Evolutionary conservation across 768 basidiomycete genomes (phyloP), one percentile per base, ranked within the genome.

Genomic region (Mycena metata): DNA sequence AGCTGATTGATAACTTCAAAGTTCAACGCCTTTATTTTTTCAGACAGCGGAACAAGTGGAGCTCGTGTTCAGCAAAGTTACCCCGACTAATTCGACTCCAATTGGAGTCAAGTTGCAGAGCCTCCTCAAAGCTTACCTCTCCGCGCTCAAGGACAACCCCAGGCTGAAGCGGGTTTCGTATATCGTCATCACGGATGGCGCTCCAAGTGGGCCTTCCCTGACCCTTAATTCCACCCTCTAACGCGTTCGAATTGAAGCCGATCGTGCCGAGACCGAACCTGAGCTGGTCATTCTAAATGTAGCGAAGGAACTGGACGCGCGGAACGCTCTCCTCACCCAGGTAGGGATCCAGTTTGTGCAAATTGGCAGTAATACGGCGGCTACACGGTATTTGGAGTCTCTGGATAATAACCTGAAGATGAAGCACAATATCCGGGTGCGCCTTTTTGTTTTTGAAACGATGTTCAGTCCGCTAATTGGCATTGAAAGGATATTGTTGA

Each of bases 311-410:
- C 79, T 91, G 5, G 89, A 90, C 61, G 75, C 75, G 3, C 79
- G 78, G 0, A 70, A 83, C 30, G 84, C 80, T 66, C 85, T 85
- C 0, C 76, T 86, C 7, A 78, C 79, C 15, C 89, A 90, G 80
- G 80, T 90, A 12, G 87, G 89, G 0, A 83, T 90, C 42, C 89
- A 90, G 67, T 89, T 91, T 58, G 82, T 91, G 2, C 91, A 90
- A 74, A 84, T 91, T 43, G 90, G 90, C 80, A 61, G 72, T 66
- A 79, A 78, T 62, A 55, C 67, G 35, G 61, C 45, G 0, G 89
- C 90, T 2, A 80, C 84, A 0, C 79, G 60, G 3, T 89, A 70
- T 72, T 78, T 86, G 59, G 73, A 80, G 58, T 76, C 81, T 52
- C 75, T 91, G 41, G 91, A 91, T 69, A 84, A 90, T 70, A 83